A percentile compares a stretch with the other conserved stretches of the same genome.
Conservation (phyloP, 2,329 filamentous ascomycete species). For the Plectosphaerella cucumerina region DNA sequence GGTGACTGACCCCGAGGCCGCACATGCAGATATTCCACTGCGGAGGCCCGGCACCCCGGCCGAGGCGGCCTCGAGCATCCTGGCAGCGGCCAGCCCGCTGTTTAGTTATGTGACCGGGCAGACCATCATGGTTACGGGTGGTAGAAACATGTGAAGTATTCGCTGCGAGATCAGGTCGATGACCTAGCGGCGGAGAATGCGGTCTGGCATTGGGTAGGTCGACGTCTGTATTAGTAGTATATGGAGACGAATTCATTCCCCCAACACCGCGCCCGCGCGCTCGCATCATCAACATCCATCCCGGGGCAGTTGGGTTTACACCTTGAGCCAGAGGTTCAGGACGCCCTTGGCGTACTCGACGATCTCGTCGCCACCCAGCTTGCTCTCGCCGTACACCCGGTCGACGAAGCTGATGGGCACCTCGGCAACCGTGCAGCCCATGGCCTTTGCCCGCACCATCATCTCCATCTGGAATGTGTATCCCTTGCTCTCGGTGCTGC, state of each 20-base stretch:
- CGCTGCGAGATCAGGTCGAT: not conserved
- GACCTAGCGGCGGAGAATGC: conserved; percentile 22
- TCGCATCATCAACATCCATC: not conserved
- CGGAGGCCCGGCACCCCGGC: conserved; percentile 71
- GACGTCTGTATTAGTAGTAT: not conserved
- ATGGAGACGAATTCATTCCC: not conserved
- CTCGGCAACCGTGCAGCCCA: conserved; percentile 91
- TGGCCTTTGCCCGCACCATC: conserved; percentile 94
- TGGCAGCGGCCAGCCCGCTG: conserved; percentile 76
- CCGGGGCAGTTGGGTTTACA: conserved; percentile 44
- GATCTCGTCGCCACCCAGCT: conserved; percentile 92
- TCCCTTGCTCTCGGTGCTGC: conserved; percentile 88
- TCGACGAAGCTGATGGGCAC: conserved; percentile 97
- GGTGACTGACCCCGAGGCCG: conserved; percentile 33
- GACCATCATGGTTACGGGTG: conserved; percentile 82
- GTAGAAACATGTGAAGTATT: conserved; percentile 51
- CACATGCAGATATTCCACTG: conserved; percentile 70
- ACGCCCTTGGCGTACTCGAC: conserved; percentile 92
- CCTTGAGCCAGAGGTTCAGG: conserved; percentile 71
- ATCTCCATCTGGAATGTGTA: conserved; percentile 99
- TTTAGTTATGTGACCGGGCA: conserved; percentile 84
- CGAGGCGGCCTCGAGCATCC: conserved; percentile 73
- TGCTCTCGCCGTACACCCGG: conserved; percentile 89
- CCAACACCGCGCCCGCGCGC: too few relatives aligned
- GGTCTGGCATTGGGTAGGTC: not conserved